phyloP scores from a whole-genome alignment of 2,329 filamentous ascomycete genomes.

The Botrytis tulipae region DNA sequence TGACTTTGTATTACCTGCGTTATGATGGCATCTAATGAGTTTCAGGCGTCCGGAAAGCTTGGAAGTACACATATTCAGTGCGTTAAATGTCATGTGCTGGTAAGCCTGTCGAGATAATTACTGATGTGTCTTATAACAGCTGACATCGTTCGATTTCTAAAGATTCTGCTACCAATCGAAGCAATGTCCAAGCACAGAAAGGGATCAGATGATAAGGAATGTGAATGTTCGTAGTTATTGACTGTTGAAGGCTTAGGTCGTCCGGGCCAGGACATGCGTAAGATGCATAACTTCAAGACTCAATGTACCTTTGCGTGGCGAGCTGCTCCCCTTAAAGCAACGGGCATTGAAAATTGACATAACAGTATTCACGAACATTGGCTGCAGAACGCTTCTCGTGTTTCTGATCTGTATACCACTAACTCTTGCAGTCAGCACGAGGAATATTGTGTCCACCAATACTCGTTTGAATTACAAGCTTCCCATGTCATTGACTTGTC shows the following conservation, averaged over 20 bases:
- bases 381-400: not conserved
- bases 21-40: not conserved
- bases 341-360: not conserved
- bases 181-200: not conserved
- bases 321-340: not conserved
- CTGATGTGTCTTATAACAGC: not conserved
- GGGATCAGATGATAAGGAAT: not conserved
- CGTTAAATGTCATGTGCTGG: not conserved
- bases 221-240: not conserved
- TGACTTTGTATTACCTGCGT: not conserved
- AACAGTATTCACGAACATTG: not conserved
- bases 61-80: not conserved
- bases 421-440: not conserved
- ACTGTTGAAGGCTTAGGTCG: not conserved
- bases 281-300: not conserved
- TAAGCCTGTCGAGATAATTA: not conserved
- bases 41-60: not conserved
- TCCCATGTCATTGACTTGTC: not conserved
- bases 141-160: not conserved
- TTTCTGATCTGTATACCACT: not conserved
- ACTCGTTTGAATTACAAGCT: not conserved
- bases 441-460: not conserved
- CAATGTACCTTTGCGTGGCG: not conserved
- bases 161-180: not conserved
- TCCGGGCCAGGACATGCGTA: not conserved